Percentiles rank a stretch among this genome's conserved stretches.
These are phyloP conservation scores for Globisporangium carolinianum DNA, from an alignment of 352 stramenopile species.

Conservation along the genomic window DNA sequence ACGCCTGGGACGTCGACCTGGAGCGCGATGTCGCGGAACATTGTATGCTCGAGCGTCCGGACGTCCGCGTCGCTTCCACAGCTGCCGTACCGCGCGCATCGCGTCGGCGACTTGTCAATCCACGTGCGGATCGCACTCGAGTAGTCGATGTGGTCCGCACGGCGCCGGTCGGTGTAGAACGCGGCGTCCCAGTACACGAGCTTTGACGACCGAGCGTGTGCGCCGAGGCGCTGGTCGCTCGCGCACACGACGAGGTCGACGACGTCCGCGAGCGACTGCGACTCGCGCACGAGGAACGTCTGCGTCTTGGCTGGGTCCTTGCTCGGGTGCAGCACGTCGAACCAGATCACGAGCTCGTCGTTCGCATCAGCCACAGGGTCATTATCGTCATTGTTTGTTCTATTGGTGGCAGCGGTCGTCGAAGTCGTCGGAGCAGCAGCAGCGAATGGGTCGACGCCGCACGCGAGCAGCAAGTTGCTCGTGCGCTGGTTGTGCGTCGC, in stretches of 20 bases:
- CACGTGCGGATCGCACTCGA: slow-evolving; percentile 42
- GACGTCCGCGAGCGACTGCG: slow-evolving; percentile 40
- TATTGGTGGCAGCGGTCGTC: not conserved
- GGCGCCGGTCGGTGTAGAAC: slow-evolving; percentile 56
- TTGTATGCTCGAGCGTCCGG: slow-evolving; percentile 29
- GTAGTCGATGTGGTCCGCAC: slow-evolving; percentile 38
- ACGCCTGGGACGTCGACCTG: slow-evolving; percentile 48
- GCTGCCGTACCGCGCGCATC: slow-evolving; percentile 22
- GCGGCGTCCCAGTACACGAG: slow-evolving; percentile 51
- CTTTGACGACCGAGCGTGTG: slow-evolving; percentile 33
- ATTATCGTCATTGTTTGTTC: not conserved
- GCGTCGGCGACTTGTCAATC: slow-evolving; percentile 34
- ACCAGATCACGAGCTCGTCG: slow-evolving; percentile 53
- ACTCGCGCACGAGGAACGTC: slow-evolving; percentile 65
- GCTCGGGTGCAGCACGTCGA: slow-evolving; percentile 65
- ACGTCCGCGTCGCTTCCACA: slow-evolving; percentile 1
- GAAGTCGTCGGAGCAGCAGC: too few species aligned
- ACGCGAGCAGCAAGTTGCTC: slow-evolving; percentile 8
- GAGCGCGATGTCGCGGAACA: slow-evolving; percentile 46
- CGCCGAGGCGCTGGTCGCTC: slow-evolving; percentile 48
- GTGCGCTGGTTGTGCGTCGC: slow-evolving; percentile 16
- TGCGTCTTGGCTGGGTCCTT: slow-evolving; percentile 61
- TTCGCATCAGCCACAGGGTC: not conserved
- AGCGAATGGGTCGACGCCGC: not conserved
- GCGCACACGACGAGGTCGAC: slow-evolving; percentile 60